Evolutionary conservation across 148 eudicot genomes (phyloP), one percentile per base, ranked within the genome.

Genomic region (Dianthus caryophyllus): DNA sequence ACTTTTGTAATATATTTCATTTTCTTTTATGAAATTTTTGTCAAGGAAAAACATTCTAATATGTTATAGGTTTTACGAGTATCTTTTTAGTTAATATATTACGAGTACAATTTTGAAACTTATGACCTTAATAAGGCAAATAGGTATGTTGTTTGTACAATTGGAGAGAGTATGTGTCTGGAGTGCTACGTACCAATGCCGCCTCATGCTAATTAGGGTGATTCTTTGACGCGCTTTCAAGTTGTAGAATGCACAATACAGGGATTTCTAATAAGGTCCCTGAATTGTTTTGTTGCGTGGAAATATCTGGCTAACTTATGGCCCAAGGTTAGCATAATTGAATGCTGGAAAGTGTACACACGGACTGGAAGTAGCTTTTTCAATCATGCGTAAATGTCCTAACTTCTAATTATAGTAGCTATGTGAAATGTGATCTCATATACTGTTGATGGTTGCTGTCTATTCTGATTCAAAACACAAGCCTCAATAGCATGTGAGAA

Each of bases 321-420:
- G 29, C 60, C 25, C 9, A 52, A 13, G 56, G 22, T 26, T 21
- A 15, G 57, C 27, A 52, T 22, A 52, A 52, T 9, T 52, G 29
- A 26, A 16, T 27, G 36, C 61, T 13, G 61, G 61, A 56, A 51
- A 56, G 29, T 27, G 61, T 56, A 14, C 61, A 56, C 17, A 2
- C 36, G 61, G 61, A 56, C 36, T 56, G 38, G 29, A 51, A 52
- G 57, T 20, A 7, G 57, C 57, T 52, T 27, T 27, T 20, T 52
- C 26, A 52, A n/a, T n/a, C n/a, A n/a, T n/a, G 55, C 6, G 55
- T 18, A 51, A 51, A 25, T 8, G 25, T 6, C 21, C 55, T 12
- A 51, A 0, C n/a, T n/a, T n/a, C n/a, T n/a, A n/a, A n/a, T n/a
- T n/a, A n/a, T n/a, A n/a, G n/a, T n/a, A n/a, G n/a, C n/a, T n/a